A percentile compares a stretch with the other conserved stretches of the same genome.
Conservation (phyloP, 495 filamentous ascomycete genomes). For the Xylaria cubensis region DNA sequence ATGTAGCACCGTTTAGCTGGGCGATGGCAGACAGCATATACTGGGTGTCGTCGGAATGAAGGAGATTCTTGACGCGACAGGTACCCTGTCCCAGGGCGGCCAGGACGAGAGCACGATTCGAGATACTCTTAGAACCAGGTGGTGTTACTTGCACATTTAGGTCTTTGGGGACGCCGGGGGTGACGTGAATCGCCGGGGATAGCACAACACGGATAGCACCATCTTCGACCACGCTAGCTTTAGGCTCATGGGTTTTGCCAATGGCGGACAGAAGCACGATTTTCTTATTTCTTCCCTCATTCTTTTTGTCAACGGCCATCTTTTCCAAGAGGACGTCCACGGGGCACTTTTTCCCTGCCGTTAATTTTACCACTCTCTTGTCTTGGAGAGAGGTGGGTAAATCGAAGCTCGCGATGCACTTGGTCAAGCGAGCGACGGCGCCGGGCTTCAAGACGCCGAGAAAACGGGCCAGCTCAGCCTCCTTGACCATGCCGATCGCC, state of each 20-base stretch:
- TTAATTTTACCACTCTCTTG: constrained; percentile 80
- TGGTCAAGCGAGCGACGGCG: constrained; percentile 86
- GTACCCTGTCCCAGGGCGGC: constrained; percentile 88
- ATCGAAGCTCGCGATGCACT: constrained; percentile 92
- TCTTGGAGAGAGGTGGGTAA: constrained; percentile 87
- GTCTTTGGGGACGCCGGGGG: constrained; percentile 67
- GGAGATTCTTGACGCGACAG: constrained; percentile 86
- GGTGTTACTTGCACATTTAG: constrained; percentile 79
- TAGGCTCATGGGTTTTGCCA: constrained; percentile 83
- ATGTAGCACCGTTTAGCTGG: constrained; percentile 85
- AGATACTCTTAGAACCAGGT: constrained; percentile 97
- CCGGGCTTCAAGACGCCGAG: constrained; percentile 85
- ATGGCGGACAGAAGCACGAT: constrained; percentile 94
- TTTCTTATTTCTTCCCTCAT: constrained; percentile 93
- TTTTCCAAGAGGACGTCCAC: constrained; percentile 86
- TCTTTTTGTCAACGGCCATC: constrained; percentile 99
- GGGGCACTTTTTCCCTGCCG: constrained; percentile 88
- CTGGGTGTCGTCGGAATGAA: constrained; percentile 97
- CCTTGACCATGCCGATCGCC: constrained; percentile 97
- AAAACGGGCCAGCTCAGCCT: constrained; percentile 90
- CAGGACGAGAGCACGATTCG: constrained; percentile 91
- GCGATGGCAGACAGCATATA: constrained; percentile 92
- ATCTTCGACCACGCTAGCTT: constrained; percentile 88
- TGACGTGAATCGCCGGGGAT: constrained; percentile 77
- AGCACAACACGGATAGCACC: constrained; percentile 83